Conservation (phyloP, 257 asterid species). For the Misopates orontium region DNA sequence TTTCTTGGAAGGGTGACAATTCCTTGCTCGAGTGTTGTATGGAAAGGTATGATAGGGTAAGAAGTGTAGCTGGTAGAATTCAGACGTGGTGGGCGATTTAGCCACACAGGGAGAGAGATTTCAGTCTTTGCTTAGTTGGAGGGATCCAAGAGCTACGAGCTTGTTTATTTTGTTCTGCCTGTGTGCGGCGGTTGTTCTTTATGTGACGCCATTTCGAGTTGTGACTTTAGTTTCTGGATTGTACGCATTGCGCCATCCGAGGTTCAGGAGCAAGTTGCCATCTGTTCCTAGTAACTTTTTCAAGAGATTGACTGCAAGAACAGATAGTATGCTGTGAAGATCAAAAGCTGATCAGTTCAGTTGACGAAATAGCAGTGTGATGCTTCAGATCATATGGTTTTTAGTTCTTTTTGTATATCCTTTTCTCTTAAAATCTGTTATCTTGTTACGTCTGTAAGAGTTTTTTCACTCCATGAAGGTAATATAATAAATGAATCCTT, state of each 20-base stretch:
- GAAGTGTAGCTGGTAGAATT: conserved; percentile 35
- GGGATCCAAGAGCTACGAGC: conserved; percentile 32
- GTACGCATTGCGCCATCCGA: conserved; percentile 28
- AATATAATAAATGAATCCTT: too few species aligned
- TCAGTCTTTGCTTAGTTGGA: conserved; percentile 28
- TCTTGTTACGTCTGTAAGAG: too few species aligned
- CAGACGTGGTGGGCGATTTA: conserved; percentile 34
- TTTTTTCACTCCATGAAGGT: too few species aligned
- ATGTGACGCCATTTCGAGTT: conserved; percentile 31
- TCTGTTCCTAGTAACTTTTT: conserved; percentile 28
- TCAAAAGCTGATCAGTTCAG: too few species aligned
- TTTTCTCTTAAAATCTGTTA: too few species aligned
- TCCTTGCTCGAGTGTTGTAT: conserved; percentile 20
- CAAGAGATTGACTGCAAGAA: conserved; percentile 29
- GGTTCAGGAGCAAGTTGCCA: conserved; percentile 32
- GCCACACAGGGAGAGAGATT: conserved; percentile 35
- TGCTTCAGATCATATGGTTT: too few species aligned
- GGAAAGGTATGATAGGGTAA: conserved; percentile 32
- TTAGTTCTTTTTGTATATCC: too few species aligned
- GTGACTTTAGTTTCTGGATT: conserved; percentile 26
- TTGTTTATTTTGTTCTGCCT: conserved; percentile 26
- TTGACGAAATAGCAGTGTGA: too few species aligned
- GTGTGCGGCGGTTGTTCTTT: conserved; percentile 28
- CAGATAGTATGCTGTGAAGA: conserved; percentile 28
- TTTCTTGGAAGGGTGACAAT: conserved; percentile 27